Evolutionary conservation across 2,329 filamentous ascomycete genomes (phyloP).

Genomic region (Cryphonectria japonica): DNA sequence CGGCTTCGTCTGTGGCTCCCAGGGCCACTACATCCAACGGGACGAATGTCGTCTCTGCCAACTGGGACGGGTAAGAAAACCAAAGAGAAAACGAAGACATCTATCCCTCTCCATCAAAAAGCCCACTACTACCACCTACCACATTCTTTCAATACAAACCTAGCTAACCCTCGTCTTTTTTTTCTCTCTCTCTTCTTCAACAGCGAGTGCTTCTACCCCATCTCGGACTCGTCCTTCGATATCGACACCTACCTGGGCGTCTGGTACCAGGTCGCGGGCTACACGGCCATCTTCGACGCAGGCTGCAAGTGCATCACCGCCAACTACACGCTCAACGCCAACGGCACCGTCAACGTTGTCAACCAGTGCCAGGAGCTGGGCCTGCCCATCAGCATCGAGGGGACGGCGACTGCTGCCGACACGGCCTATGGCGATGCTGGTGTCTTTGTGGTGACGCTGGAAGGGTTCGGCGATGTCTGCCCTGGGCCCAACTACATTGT

Average conservation of each 20-base stretch:
- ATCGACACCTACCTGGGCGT: conserved; percentile 28
- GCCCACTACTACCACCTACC: too few species aligned
- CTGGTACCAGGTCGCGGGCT: conserved; percentile 33
- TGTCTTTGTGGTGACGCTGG: conserved; percentile 30
- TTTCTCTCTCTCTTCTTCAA: not conserved
- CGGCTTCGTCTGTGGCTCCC: conserved; percentile 8
- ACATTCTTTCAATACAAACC: not conserved
- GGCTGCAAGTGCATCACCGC: conserved; percentile 31
- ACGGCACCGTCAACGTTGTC: conserved; percentile 31
- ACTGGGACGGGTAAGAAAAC: conserved; percentile 24
- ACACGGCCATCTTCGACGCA: conserved; percentile 28
- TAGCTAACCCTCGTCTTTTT: not conserved
- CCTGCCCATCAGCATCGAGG: conserved; percentile 28
- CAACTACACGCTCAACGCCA: conserved; percentile 30
- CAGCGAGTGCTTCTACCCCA: conserved; percentile 32
- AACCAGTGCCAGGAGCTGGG: conserved; percentile 30
- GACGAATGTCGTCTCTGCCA: conserved; percentile 23
- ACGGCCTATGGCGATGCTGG: conserved; percentile 30
- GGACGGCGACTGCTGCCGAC: conserved; percentile 29
- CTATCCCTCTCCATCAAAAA: not conserved
- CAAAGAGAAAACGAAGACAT: too few species aligned
- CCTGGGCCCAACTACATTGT: conserved; percentile 33
- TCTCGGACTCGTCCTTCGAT: conserved; percentile 29
- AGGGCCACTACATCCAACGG: conserved; percentile 23
- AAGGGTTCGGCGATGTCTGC: conserved; percentile 26